These are phyloP conservation scores for Penicillium sp. DNA, from an alignment of 2,329 filamentous ascomycete species.

Conservation along the genomic window DNA sequence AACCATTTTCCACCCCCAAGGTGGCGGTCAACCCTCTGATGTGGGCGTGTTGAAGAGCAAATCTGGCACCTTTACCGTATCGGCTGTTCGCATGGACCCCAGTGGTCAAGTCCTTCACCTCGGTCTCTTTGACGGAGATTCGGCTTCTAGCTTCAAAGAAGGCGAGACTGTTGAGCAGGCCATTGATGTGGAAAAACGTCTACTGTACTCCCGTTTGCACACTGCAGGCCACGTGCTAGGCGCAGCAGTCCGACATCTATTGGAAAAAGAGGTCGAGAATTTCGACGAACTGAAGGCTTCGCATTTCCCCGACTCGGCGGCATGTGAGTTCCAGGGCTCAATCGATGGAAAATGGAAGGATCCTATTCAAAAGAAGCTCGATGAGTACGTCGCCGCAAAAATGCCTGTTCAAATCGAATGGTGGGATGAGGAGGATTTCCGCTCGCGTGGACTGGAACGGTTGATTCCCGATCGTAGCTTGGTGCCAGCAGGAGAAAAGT, in stretches of 20 bases:
- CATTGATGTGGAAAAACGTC: conserved; percentile 59
- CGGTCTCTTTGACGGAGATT: conserved; percentile 50
- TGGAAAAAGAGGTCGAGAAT: conserved; percentile 50
- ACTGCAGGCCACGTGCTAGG: conserved; percentile 72
- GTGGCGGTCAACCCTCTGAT: conserved; percentile 70
- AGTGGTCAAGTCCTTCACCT: conserved; percentile 63
- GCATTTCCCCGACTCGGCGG: conserved; percentile 65
- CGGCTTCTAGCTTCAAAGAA: conserved; percentile 22
- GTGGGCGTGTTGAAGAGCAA: conserved; percentile 53
- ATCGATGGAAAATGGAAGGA: conserved; percentile 63
- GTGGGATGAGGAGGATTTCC: conserved; percentile 63
- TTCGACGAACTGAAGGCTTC: conserved; percentile 68
- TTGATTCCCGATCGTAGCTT: conserved; percentile 51
- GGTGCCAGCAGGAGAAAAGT: conserved; percentile 52
- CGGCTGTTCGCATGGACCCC: conserved; percentile 54
- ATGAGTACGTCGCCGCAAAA: conserved; percentile 55
- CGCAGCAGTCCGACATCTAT: conserved; percentile 59
- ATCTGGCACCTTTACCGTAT: conserved; percentile 50
- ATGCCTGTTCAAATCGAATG: conserved; percentile 63
- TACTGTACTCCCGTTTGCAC: conserved; percentile 64
- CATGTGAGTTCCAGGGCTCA: conserved; percentile 63
- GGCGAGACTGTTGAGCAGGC: conserved; percentile 52
- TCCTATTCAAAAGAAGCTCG: conserved; percentile 58
- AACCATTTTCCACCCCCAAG: conserved; percentile 74
- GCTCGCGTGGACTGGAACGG: conserved; percentile 51